Evolutionary conservation across 1,284 basidiomycete species (phyloP).

Genomic region (Athelia psychrophila): DNA sequence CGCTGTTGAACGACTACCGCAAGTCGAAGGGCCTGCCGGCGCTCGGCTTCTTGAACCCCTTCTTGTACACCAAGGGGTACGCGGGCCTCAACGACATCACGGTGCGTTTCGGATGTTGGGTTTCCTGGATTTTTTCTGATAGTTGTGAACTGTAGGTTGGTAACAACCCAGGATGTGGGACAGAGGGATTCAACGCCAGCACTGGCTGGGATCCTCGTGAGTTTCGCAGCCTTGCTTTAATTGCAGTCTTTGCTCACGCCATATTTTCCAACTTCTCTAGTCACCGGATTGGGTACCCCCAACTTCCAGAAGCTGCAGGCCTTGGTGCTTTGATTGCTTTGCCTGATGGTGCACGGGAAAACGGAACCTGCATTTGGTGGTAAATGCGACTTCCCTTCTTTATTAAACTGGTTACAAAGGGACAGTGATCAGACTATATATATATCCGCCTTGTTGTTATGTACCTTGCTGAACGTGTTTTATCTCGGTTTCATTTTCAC

Average conservation of each 20-base stretch:
- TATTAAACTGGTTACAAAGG: no score
- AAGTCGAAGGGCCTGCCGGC: constrained; percentile 40
- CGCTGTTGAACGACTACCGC: constrained; percentile 62
- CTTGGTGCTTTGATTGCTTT: no score
- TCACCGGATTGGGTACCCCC: constrained; percentile 51
- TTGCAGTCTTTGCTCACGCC: not conserved
- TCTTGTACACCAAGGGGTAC: constrained; percentile 43
- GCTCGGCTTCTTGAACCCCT: constrained; percentile 62
- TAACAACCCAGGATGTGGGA: constrained; percentile 54
- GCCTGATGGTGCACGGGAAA: no score
- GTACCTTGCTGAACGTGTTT: no score
- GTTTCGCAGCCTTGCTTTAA: constrained; percentile 6
- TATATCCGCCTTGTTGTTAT: no score
- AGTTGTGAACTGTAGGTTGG: constrained; percentile 23
- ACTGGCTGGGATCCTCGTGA: constrained; percentile 46
- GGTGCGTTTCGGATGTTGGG: no score
- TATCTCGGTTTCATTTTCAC: no score
- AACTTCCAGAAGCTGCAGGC: constrained; percentile 34
- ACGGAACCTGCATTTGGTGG: no score
- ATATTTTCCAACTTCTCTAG: constrained; percentile 16
- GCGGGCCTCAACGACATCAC: constrained; percentile 56
- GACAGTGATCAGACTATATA: no score
- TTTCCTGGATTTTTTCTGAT: no score
- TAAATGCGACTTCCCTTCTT: no score
- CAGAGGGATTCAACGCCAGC: constrained; percentile 46